Conservation (phyloP, 2,329 filamentous ascomycete species). For the Penicillium sp. region DNA sequence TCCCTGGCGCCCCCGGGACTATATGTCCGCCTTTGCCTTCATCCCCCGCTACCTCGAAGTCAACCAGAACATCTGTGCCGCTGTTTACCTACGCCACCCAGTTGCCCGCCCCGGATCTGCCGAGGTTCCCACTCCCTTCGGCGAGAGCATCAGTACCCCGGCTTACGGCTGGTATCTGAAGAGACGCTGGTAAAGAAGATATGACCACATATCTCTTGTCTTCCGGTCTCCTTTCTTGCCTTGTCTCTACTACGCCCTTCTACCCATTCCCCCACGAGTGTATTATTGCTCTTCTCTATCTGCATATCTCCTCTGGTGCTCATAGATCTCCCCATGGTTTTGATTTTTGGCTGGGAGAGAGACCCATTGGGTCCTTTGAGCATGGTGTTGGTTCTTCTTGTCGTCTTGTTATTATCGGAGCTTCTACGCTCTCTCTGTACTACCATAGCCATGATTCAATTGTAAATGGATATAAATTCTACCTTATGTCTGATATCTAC, state of each 20-base stretch:
- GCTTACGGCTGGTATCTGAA: slow-evolving; percentile 95
- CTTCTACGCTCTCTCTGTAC: slow-evolving; percentile 23
- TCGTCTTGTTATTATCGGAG: slow-evolving; percentile 25
- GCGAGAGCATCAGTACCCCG: slow-evolving; percentile 70
- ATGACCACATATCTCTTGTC: slow-evolving; percentile 10
- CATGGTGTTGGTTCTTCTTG: slow-evolving; percentile 33
- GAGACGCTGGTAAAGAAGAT: slow-evolving; percentile 63
- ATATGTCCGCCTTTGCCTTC: slow-evolving; percentile 91
- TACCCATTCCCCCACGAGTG: slow-evolving; percentile 30
- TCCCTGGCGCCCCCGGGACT: slow-evolving; percentile 85
- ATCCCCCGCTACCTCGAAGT: slow-evolving; percentile 96
- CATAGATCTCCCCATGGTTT: slow-evolving; percentile 7
- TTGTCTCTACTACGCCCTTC: slow-evolving; percentile 24
- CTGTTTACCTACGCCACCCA: slow-evolving; percentile 92
- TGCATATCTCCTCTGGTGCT: slow-evolving; percentile 27
- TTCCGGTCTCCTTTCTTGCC: slow-evolving; percentile 16
- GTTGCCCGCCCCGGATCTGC: slow-evolving; percentile 80
- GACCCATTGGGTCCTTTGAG: slow-evolving; percentile 17
- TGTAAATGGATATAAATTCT: slow-evolving; percentile 29
- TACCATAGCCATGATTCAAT: slow-evolving; percentile 30
- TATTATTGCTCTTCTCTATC: slow-evolving; percentile 38
- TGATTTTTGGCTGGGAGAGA: slow-evolving; percentile 7
- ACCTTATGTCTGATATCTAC: background rate
- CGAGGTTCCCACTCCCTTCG: slow-evolving; percentile 85
- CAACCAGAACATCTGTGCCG: slow-evolving; percentile 94